Conservation (phyloP, 2,329 filamentous ascomycete genomes). For the Trichoderma arundinaceum region DNA sequence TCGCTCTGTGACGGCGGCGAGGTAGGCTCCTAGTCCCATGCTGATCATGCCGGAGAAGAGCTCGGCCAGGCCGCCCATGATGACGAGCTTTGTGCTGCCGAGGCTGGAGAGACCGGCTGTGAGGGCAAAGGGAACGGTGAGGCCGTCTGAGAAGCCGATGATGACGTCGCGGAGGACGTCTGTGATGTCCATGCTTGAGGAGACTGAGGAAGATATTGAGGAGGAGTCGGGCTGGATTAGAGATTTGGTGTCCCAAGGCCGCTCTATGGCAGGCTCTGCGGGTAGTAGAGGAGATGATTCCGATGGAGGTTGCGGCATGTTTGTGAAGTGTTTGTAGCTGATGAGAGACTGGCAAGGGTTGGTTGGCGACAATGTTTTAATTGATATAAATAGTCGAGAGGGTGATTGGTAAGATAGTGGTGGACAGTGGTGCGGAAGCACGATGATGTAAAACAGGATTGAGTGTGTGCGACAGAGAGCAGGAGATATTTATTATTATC, state of each 20-base stretch:
- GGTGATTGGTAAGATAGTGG: neutral
- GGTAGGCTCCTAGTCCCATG: constrained; percentile 77
- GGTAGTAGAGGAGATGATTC: constrained; percentile 45
- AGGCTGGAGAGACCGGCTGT: constrained; percentile 73
- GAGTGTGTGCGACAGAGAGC: constrained; percentile 13
- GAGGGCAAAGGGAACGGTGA: constrained; percentile 80
- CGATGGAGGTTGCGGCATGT: constrained; percentile 36
- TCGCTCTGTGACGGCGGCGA: constrained; percentile 66
- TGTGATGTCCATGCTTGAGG: constrained; percentile 44
- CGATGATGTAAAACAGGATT: neutral
- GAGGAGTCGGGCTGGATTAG: constrained; percentile 35
- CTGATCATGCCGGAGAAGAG: constrained; percentile 76
- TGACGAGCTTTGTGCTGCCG: constrained; percentile 68
- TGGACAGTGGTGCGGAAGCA: neutral
- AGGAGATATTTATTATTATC: constrained; percentile 26
- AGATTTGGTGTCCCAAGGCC: constrained; percentile 38
- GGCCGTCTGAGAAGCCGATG: constrained; percentile 77
- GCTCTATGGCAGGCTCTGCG: constrained; percentile 42
- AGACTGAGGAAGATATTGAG: constrained; percentile 34
- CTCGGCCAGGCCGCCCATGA: constrained; percentile 76
- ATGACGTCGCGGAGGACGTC: constrained; percentile 67
- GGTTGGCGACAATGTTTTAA: neutral
- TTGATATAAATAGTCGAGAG: neutral
- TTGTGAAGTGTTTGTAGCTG: neutral
- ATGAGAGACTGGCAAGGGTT: neutral